Evolutionary conservation across 768 basidiomycete species (phyloP), one percentile per base, ranked within the genome.

Genomic region (Suillus decipiens): DNA sequence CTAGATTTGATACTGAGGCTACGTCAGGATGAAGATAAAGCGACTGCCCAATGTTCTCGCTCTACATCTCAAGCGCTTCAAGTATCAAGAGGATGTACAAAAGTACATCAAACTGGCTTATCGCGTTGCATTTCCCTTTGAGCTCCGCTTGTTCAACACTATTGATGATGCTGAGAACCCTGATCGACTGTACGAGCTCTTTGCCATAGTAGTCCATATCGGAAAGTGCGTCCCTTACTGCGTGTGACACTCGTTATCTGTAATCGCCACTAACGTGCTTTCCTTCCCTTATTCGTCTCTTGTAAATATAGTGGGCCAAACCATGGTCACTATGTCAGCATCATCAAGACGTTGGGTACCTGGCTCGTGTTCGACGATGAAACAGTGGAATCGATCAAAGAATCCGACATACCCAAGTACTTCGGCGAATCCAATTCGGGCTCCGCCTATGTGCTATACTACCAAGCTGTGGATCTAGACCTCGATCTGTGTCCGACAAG

Each of bases 331-430:
- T 99, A 99, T 75, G 88, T 99, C 68, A 91, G 96, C 68, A 89
- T 99, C 70, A 90, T 98, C 75, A 94, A 93, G 73, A 90, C 91
- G 2, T 82, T 85, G 64, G 90, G 87, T 43, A 75, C 83, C 56
- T 99, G 97, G 97, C 82, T 94, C 63, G 82, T 96, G 56, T 99
- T 98, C 69, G 97, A 99, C 77, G 97, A 99, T 75, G 94, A 97
- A 68, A 91, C 86, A 64, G 94, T 99, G 59, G 90, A 89, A 51
- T 79, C 89, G 1, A 89, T 99, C 71, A 86, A 90, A 68, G 96
- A 99, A 75, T 80, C 79, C 56, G 96, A 99, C 65, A 96, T 99
- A 64, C 84, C 88, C 58, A 90, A 89, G 71, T 99, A 96, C 77
- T 99, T 95, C 75, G 97, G 97, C 65, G 97, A 99, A 72, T 90